Percentiles rank a stretch among this genome's conserved stretches.
phyloP scores from a whole-genome alignment of 768 basidiomycete species.

The Suillus tomentosus region DNA sequence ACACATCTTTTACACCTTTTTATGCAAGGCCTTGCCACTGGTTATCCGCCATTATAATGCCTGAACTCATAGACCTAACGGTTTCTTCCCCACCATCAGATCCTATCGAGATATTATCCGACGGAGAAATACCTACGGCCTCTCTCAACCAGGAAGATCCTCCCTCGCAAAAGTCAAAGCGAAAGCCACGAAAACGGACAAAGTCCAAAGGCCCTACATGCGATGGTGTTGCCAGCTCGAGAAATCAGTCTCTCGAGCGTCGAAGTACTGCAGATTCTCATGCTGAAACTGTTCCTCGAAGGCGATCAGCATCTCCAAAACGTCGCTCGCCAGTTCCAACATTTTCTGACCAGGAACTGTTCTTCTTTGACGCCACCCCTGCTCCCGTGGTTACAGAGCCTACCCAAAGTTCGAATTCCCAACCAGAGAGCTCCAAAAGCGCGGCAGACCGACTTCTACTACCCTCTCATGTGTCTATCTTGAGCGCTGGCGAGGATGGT shows the following conservation, averaged over 20 bases:
- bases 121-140: slow-evolving; percentile 14
- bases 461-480: slow-evolving; percentile 70
- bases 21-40: not conserved
- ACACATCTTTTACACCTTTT: not conserved
- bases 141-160: slow-evolving; percentile 11
- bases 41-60: slow-evolving; percentile 18
- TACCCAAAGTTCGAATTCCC: slow-evolving; percentile 15
- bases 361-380: slow-evolving; percentile 53
- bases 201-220: slow-evolving; percentile 20
- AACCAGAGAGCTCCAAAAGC: slow-evolving; percentile 21
- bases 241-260: slow-evolving; percentile 21
- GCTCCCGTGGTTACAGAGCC: slow-evolving; percentile 30
- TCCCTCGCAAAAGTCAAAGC: slow-evolving; percentile 23
- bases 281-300: slow-evolving; percentile 26
- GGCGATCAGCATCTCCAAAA: slow-evolving; percentile 43
- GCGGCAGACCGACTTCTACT: slow-evolving; percentile 45
- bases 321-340: slow-evolving; percentile 22
- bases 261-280: slow-evolving; percentile 11
- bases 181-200: slow-evolving; percentile 31
- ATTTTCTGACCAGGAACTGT: slow-evolving; percentile 33
- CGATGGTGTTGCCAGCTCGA: slow-evolving; percentile 22
- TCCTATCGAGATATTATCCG: slow-evolving; percentile 35
- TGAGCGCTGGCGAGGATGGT: slow-evolving; percentile 33
- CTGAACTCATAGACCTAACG: slow-evolving; percentile 38
- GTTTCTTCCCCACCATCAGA: slow-evolving; percentile 28